A percentile compares a stretch with the other conserved stretches of the same genome.
Conservation (phyloP, 176 grass and related monocot genomes). For the Lolium multiflorum region DNA sequence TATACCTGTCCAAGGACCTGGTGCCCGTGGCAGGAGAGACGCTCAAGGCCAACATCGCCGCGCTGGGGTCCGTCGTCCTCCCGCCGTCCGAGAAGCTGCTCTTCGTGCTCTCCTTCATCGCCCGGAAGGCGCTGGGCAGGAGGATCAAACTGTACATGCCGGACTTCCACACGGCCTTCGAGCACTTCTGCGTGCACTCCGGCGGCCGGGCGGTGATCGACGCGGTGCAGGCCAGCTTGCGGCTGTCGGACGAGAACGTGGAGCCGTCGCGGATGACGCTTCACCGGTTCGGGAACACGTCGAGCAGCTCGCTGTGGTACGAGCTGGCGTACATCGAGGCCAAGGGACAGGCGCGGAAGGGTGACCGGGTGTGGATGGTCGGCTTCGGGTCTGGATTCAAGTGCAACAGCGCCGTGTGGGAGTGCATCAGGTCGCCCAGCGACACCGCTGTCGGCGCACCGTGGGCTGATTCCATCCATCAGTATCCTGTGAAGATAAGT, state of each 20-base stretch:
- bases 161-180: conserved; percentile 58
- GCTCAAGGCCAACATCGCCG: conserved; percentile 42
- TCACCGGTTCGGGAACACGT: conserved; percentile 56
- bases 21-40: conserved; percentile 4
- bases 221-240: conserved; percentile 24
- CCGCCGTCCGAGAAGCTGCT: conserved; percentile 33
- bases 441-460: not conserved
- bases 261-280: conserved; percentile 47
- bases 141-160: conserved; percentile 43
- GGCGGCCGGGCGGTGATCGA: conserved; percentile 77
- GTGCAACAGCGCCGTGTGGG: conserved; percentile 44
- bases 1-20: conserved; percentile 43
- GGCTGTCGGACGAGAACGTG: conserved; percentile 17
- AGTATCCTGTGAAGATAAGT: conserved; percentile 20
- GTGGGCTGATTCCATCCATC: conserved; percentile 37
- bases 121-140: not conserved
- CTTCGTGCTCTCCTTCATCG: not conserved
- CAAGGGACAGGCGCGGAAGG: not conserved
- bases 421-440: not conserved
- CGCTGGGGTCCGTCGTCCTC: conserved; percentile 9
- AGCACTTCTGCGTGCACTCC: conserved; percentile 87
- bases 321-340: conserved; percentile 51
- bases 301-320: conserved; percentile 52
- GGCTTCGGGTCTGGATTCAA: conserved; percentile 58
- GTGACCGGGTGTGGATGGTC: conserved; percentile 42